Conservation (phyloP, 179 eudicot species). For the Vitellaria paradoxa region DNA sequence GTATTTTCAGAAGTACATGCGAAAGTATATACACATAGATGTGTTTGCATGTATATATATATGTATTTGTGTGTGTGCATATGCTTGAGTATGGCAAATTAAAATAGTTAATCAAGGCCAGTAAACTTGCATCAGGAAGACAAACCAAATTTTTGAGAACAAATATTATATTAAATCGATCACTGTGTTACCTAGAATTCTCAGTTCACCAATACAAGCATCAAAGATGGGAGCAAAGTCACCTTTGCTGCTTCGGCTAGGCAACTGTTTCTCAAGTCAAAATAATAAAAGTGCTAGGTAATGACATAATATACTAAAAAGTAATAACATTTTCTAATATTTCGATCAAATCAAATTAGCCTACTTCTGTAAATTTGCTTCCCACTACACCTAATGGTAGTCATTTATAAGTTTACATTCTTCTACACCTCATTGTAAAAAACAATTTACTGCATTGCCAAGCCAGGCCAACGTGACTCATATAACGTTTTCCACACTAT, state of each 20-base stretch:
- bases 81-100: too few relatives aligned
- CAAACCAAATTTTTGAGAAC: too few relatives aligned
- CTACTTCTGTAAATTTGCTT: slow-evolving; percentile 82
- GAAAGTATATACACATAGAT: too few relatives aligned
- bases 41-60: background rate
- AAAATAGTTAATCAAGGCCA: too few relatives aligned
- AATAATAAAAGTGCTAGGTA: slow-evolving; percentile 18
- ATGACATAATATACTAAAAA: background rate
- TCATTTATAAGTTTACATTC: slow-evolving; percentile 33
- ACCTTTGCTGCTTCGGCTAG: slow-evolving; percentile 47
- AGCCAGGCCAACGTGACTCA: slow-evolving; percentile 56
- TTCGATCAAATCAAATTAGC: slow-evolving; percentile 16
- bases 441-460: slow-evolving; percentile 18
- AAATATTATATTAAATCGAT: slow-evolving; percentile 32
- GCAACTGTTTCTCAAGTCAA: slow-evolving; percentile 48
- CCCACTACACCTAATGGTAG: slow-evolving; percentile 88
- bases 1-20: too few relatives aligned
- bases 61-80: background rate
- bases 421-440: slow-evolving; percentile 18
- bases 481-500: slow-evolving; percentile 62
- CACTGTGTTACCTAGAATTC: slow-evolving; percentile 34
- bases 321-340: background rate
- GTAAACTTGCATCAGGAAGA: too few relatives aligned
- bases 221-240: too few relatives aligned
- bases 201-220: too few relatives aligned